Evolutionary conservation across 371 early-diverging fungal species (phyloP), one percentile per base, ranked within the genome.

Genomic region (Mucor racemosus): DNA sequence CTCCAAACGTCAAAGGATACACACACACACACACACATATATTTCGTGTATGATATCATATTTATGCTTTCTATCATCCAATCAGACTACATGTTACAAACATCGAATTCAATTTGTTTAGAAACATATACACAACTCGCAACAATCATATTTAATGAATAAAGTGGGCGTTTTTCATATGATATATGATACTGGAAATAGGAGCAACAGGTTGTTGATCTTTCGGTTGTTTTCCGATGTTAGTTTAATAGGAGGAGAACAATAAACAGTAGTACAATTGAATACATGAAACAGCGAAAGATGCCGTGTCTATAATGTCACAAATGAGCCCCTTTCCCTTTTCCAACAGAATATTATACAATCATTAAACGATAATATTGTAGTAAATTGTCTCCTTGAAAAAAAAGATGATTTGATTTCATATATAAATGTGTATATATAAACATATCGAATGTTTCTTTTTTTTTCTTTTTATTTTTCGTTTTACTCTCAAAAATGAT

Each of bases 221-320:
- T 10, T 50, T 50, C 21, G 50, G 21, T 10, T 50, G 50, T 44
- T 44, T 44, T 44, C 44, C 44, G 44, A 17, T 44, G 17, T 17
- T 44, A 7, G 4, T n/a, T 44, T 7, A 17, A 44, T 44, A 44
- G 17, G 44, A 44, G 44, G 44, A 26, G 50, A 19, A 26, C 26
- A 50, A 50, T 26, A 50, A 21, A 50, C 50, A 50, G 50, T 50
- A 26, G 50, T 50, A 50, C 50, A 50, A 50, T 21, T 50, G 26
- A 8, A 3, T 10, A 50, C 44, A 42, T 54, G 64, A 65, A 58
- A 58, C 58, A 58, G 58, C 10, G 46, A 40, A 26, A 50, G 21
- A 21, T 50, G 50, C 50, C 50, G 46, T 50, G 10, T 44, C n/a
- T 36, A 58, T 41, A 41, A 35, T 64, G 46, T 57, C 46, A 58